phyloP scores from a whole-genome alignment of 2,329 filamentous ascomycete species.

The Cercospora sp. region DNA sequence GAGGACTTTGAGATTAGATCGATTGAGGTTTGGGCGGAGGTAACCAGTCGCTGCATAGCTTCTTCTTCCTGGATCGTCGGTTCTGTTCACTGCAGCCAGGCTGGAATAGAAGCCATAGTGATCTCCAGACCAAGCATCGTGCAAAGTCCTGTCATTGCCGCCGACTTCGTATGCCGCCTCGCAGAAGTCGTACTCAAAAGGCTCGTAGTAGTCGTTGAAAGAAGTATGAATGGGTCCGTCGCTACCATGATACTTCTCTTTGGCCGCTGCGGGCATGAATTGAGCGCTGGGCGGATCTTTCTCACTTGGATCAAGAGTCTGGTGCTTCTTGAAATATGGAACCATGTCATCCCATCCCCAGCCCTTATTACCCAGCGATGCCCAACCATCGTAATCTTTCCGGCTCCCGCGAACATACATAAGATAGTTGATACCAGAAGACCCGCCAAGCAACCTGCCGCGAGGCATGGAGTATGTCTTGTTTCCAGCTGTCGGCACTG shows the following conservation, averaged over 20 bases:
- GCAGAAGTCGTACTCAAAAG: slow-evolving; percentile 42
- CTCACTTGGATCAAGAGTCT: slow-evolving; percentile 26
- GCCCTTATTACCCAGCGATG: slow-evolving; percentile 30
- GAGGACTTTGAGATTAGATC: slow-evolving; percentile 38
- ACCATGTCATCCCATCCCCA: slow-evolving; percentile 36
- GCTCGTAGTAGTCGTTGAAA: slow-evolving; percentile 43
- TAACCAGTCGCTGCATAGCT: slow-evolving; percentile 41
- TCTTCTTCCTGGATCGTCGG: slow-evolving; percentile 35
- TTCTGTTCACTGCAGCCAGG: slow-evolving; percentile 38
- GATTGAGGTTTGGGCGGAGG: slow-evolving; percentile 34
- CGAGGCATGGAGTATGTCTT: slow-evolving; percentile 39
- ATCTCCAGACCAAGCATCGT: slow-evolving; percentile 39
- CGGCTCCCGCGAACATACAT: slow-evolving; percentile 40
- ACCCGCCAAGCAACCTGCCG: slow-evolving; percentile 44
- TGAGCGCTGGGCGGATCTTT: slow-evolving; percentile 23
- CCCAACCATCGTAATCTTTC: slow-evolving; percentile 43
- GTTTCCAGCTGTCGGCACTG: slow-evolving; percentile 27
- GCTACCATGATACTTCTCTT: slow-evolving; percentile 39
- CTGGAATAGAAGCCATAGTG: slow-evolving; percentile 40
- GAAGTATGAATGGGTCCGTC: slow-evolving; percentile 40
- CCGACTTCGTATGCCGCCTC: slow-evolving; percentile 39
- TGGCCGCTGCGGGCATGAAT: slow-evolving; percentile 28
- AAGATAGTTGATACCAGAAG: slow-evolving; percentile 44
- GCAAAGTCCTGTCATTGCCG: slow-evolving; percentile 35
- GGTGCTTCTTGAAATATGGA: slow-evolving; percentile 36